These are phyloP conservation scores for Xylaria flabelliformis DNA, from an alignment of 495 filamentous ascomycete genomes.

Conservation along the genomic window DNA sequence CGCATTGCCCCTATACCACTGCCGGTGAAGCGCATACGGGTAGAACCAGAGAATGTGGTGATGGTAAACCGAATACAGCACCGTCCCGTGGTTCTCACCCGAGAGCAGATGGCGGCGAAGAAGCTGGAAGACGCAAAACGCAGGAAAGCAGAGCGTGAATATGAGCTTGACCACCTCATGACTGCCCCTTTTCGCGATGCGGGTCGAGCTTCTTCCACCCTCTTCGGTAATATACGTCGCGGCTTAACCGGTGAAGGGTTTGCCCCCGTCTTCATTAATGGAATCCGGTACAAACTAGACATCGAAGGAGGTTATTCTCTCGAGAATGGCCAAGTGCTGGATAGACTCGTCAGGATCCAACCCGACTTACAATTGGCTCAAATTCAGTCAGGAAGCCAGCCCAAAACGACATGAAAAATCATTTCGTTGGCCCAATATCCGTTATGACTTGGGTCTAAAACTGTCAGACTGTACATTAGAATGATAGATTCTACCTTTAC, in stretches of 20 bases:
- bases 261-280: conserved; percentile 45
- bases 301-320: conserved; percentile 55
- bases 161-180: conserved; percentile 54
- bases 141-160: conserved; percentile 45
- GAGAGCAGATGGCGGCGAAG: conserved; percentile 34
- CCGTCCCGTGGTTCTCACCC: conserved; percentile 32
- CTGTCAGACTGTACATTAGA: not conserved
- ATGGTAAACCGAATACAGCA: conserved; percentile 47
- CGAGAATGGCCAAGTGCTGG: conserved; percentile 58
- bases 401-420: not conserved
- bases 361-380: conserved; percentile 21
- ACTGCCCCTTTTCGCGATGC: conserved; percentile 58
- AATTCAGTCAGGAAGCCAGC: not conserved
- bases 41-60: conserved; percentile 44
- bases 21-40: conserved; percentile 41
- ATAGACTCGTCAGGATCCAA: conserved; percentile 50
- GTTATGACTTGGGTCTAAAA: not conserved
- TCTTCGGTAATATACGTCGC: conserved; percentile 45
- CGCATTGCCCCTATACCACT: conserved; percentile 42
- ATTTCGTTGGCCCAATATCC: not conserved
- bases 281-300: conserved; percentile 56
- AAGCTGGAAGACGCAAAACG: conserved; percentile 39
- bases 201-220: conserved; percentile 33
- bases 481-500: not conserved
- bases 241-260: conserved; percentile 57